Conservation (phyloP, 768 basidiomycete genomes). For the Lepiota brunneoincarnata region DNA sequence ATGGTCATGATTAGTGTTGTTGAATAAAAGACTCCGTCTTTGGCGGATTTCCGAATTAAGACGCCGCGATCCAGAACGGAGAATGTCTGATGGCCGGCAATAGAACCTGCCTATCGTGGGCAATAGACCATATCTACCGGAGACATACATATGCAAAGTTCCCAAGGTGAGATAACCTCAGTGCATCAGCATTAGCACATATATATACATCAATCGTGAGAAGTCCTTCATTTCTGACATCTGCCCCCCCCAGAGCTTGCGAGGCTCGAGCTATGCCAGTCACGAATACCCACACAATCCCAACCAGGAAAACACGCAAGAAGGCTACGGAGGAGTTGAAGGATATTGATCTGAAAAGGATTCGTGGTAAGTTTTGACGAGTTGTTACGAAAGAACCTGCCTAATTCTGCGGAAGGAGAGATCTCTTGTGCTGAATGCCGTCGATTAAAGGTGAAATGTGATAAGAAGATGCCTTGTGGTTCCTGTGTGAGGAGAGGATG, state of each 20-base stretch:
- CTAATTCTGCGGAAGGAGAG: conserved; percentile 33
- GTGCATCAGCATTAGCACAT: not conserved
- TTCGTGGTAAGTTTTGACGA: conserved; percentile 33
- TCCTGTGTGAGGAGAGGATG: conserved; percentile 57
- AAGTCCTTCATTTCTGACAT: not conserved
- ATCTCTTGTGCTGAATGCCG: conserved; percentile 55
- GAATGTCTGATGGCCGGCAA: too few relatives aligned
- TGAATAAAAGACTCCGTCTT: too few relatives aligned
- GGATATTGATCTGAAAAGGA: conserved; percentile 50
- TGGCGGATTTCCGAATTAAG: too few relatives aligned
- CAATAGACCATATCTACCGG: too few relatives aligned
- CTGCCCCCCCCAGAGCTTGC: not conserved
- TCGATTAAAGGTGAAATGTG: conserved; percentile 48
- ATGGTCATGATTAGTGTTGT: too few relatives aligned
- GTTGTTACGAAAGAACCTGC: conserved; percentile 4
- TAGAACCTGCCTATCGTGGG: too few relatives aligned
- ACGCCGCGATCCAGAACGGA: too few relatives aligned
- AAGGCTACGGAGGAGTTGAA: conserved; percentile 47
- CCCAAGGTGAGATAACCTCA: not conserved
- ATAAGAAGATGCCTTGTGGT: conserved; percentile 49
- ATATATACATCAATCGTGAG: not conserved
- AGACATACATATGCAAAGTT: too few relatives aligned
- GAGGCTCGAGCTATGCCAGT: conserved; percentile 35
- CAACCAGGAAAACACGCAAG: conserved; percentile 37
- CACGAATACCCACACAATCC: conserved; percentile 36